A percentile compares a stretch with the other conserved stretches of the same genome.
These are phyloP conservation scores for Epichloe festucae DNA, from an alignment of 2,329 filamentous ascomycete species.

Conservation along the genomic window DNA sequence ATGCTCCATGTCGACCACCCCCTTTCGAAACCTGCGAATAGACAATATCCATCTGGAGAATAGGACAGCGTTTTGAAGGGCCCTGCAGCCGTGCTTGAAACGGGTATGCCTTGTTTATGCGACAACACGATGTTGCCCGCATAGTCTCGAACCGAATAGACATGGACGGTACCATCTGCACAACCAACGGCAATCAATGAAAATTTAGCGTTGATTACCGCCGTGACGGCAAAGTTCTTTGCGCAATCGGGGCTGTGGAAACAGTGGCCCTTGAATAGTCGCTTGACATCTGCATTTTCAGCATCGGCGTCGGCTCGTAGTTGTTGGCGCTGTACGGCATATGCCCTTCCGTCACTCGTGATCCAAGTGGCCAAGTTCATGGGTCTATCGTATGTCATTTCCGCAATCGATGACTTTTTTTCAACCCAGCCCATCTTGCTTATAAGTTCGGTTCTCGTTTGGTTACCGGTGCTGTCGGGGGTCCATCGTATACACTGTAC, in stretches of 20 bases:
- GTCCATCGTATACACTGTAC: conserved; percentile 95
- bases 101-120: conserved; percentile 59
- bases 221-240: conserved; percentile 51
- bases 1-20: conserved; percentile 98
- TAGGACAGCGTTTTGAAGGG: conserved; percentile 63
- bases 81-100: conserved; percentile 56
- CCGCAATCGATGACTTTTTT: conserved; percentile 60
- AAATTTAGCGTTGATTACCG: conserved; percentile 86
- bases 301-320: conserved; percentile 23
- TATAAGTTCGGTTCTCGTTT: conserved; percentile 83
- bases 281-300: conserved; percentile 40
- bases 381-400: conserved; percentile 88
- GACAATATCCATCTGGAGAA: conserved; percentile 89
- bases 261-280: conserved; percentile 78
- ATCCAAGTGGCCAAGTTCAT: conserved; percentile 96
- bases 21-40: conserved; percentile 84
- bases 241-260: conserved; percentile 63
- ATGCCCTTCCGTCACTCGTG: conserved; percentile 74
- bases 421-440: conserved; percentile 77
- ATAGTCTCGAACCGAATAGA: conserved; percentile 93
- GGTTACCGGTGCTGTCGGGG: conserved; percentile 65
- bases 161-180: conserved; percentile 61
- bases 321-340: conserved; percentile 69
- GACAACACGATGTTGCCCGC: conserved; percentile 83
- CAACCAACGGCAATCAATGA: conserved; percentile 85